phyloP scores from a whole-genome alignment of 352 stramenopile genomes.

The Globisporangium paddicum region DNA sequence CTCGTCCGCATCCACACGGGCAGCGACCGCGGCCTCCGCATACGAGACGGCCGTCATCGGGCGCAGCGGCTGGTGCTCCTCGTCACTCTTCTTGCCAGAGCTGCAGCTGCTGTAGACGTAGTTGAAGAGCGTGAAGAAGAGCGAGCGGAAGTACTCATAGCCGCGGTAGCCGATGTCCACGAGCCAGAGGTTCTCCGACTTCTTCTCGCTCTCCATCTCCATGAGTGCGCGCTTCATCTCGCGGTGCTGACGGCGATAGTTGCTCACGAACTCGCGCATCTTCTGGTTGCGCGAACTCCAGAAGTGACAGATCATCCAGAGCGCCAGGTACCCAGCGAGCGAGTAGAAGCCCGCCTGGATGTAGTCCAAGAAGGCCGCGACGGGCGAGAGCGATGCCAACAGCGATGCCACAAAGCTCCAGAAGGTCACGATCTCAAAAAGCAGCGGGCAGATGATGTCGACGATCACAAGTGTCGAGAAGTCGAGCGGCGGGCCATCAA shows the following conservation, averaged over 20 bases:
- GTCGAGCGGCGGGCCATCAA: conserved; percentile 74
- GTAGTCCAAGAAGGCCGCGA: conserved; percentile 79
- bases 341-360: conserved; percentile 80
- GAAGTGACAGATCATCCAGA: conserved; percentile 86
- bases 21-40: conserved; percentile 8
- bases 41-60: conserved; percentile 1
- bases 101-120: conserved; percentile 26
- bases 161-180: conserved; percentile 80
- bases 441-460: conserved; percentile 73
- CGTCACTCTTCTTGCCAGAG: not conserved
- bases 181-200: conserved; percentile 79
- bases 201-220: conserved; percentile 78
- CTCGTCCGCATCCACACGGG: conserved; percentile 44
- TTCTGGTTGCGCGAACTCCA: conserved; percentile 80
- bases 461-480: conserved; percentile 84
- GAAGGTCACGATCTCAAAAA: conserved; percentile 79
- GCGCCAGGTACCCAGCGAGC: conserved; percentile 54
- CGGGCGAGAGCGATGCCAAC: conserved; percentile 53
- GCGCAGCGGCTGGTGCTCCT: conserved; percentile 24
- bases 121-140: conserved; percentile 52
- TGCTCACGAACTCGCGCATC: conserved; percentile 87
- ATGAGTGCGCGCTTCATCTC: conserved; percentile 68
- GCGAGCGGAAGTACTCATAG: conserved; percentile 62
- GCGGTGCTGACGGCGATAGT: conserved; percentile 73
- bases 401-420: conserved; percentile 59